Evolutionary conservation across 768 basidiomycete species (phyloP).

Genomic region (Hygrophorus pudorinus): DNA sequence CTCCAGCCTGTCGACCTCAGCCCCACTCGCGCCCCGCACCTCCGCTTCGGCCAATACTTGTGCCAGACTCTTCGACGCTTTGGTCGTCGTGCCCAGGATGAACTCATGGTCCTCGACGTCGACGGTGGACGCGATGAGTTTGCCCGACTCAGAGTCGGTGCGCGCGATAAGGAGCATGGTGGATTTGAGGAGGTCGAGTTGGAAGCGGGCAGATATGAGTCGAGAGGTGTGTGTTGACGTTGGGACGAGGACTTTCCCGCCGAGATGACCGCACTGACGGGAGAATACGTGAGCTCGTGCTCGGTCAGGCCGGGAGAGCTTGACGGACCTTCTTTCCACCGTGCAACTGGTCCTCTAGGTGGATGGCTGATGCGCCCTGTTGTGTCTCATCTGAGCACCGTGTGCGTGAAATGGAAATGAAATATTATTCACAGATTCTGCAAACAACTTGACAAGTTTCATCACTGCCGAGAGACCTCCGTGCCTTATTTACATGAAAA

Average conservation of each 20-base stretch:
- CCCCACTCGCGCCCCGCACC: constrained; percentile 47
- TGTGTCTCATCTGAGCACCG: constrained; percentile 2
- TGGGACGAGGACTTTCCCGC: constrained; percentile 89
- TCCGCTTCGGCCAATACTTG: constrained; percentile 65
- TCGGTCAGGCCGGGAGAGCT: not conserved
- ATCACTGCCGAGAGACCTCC: constrained; percentile 90
- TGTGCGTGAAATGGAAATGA: not conserved
- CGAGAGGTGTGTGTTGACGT: constrained; percentile 80
- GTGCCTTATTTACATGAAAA: constrained; percentile 40
- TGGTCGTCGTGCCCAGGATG: constrained; percentile 42
- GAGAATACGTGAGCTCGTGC: not conserved
- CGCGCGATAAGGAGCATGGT: constrained; percentile 87
- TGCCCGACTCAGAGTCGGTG: constrained; percentile 84
- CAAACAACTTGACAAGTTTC: constrained; percentile 90
- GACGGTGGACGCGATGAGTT: constrained; percentile 74
- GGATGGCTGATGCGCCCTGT: constrained; percentile 81
- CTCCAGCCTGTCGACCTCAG: constrained; percentile 67
- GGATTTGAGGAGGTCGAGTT: constrained; percentile 82
- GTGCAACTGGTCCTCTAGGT: constrained; percentile 89
- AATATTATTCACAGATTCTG: constrained; percentile 58
- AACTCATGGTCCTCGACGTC: constrained; percentile 78
- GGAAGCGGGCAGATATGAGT: constrained; percentile 78
- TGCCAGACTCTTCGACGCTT: constrained; percentile 43
- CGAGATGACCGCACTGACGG: constrained; percentile 71
- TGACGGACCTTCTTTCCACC: constrained; percentile 75